Evolutionary conservation across 1,139 yeast genomes (phyloP).

Genomic region (Pichia sp.): DNA sequence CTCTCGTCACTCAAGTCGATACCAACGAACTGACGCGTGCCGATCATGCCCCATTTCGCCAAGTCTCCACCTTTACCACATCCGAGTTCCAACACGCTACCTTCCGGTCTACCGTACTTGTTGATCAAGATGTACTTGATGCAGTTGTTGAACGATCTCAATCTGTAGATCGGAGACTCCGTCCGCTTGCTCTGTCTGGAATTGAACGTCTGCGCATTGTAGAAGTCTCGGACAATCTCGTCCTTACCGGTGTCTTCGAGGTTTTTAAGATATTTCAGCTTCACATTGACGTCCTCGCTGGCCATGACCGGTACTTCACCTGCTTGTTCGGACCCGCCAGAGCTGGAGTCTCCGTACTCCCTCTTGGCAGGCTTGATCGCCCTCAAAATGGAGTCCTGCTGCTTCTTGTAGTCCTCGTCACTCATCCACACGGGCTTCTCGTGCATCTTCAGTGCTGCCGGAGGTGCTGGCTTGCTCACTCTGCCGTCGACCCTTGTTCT

Average conservation of each 20-base stretch:
- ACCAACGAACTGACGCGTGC: conserved; percentile 78
- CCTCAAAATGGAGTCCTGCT: conserved; percentile 9
- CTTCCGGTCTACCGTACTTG: conserved; percentile 53
- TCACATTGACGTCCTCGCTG: conserved; percentile 20
- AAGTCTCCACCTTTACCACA: conserved; percentile 99
- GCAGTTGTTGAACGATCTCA: conserved; percentile 88
- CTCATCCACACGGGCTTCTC: conserved; percentile 15
- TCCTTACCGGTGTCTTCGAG: conserved; percentile 37
- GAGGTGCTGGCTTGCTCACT: not conserved
- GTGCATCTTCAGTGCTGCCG: not conserved
- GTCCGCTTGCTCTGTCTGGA: conserved; percentile 65
- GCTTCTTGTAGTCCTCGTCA: conserved; percentile 13
- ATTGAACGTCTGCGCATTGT: conserved; percentile 78
- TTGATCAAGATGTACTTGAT: conserved; percentile 85
- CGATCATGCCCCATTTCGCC: conserved; percentile 79
- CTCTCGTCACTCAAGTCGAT: conserved; percentile 91
- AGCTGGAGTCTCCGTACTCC: not conserved
- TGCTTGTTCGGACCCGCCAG: not conserved
- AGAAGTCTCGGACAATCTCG: conserved; percentile 74
- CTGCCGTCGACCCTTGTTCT: not conserved
- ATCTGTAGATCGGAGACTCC: conserved; percentile 78
- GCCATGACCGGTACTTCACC: conserved; percentile 12
- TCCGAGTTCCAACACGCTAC: conserved; percentile 76
- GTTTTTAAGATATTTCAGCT: conserved; percentile 22
- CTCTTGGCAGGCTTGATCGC: conserved; percentile 1